Evolutionary conservation across 2,329 filamentous ascomycete species (phyloP).

Genomic region (Penicillium sp.): DNA sequence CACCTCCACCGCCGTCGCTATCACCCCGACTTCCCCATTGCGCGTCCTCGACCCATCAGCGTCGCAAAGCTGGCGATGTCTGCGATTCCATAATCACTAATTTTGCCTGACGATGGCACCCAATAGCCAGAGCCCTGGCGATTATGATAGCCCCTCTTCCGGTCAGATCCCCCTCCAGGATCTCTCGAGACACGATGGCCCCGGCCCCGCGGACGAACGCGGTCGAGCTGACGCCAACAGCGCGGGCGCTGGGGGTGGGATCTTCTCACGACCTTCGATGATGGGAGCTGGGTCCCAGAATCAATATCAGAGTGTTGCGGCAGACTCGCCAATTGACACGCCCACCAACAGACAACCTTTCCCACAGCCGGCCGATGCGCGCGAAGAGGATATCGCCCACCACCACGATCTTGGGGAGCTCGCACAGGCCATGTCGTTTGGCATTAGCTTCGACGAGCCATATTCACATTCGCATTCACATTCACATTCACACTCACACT

Average conservation of each 20-base stretch:
- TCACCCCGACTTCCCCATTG: neutral
- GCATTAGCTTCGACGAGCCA: constrained; percentile 44
- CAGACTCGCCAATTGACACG: constrained; percentile 52
- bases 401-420: constrained; percentile 46
- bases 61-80: constrained; percentile 41
- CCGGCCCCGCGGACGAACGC: constrained; percentile 34
- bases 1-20: neutral
- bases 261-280: constrained; percentile 47
- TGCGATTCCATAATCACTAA: constrained; percentile 40
- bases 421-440: constrained; percentile 48
- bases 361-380: constrained; percentile 20
- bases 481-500: too few relatives aligned
- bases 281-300: constrained; percentile 44
- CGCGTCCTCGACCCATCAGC: constrained; percentile 1
- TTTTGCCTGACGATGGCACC: constrained; percentile 46
- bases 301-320: constrained; percentile 59
- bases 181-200: constrained; percentile 51
- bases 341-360: constrained; percentile 26
- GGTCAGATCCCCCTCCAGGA: constrained; percentile 71
- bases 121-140: constrained; percentile 37
- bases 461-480: constrained; percentile 15
- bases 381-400: constrained; percentile 33
- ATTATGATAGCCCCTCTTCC: constrained; percentile 31
- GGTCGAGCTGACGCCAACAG: constrained; percentile 35
- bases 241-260: constrained; percentile 44